Evolutionary conservation across 345 rosid genomes (phyloP).

Genomic region (Garcia nutans): DNA sequence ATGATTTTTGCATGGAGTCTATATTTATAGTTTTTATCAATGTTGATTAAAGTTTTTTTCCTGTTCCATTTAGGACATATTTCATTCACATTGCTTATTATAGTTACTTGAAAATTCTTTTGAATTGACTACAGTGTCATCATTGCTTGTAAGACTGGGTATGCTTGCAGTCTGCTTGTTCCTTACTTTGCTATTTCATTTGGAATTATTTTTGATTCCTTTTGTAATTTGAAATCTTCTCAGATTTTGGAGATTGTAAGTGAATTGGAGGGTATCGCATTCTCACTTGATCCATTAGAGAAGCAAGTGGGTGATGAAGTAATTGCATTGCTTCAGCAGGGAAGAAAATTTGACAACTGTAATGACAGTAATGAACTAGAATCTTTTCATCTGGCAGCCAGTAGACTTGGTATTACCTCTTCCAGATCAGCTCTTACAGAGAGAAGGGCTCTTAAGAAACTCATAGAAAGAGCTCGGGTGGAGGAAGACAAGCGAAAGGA

Average conservation of each 20-base stretch:
- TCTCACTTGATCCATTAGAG: slow-evolving; percentile 70
- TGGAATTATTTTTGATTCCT: slow-evolving; percentile 8
- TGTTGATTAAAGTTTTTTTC: background rate
- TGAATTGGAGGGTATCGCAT: slow-evolving; percentile 64
- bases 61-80: background rate
- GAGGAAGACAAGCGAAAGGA: slow-evolving; percentile 99
- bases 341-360: slow-evolving; percentile 63
- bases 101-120: background rate
- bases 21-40: background rate
- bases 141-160: background rate
- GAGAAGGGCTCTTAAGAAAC: slow-evolving; percentile 90
- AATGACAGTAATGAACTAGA: slow-evolving; percentile 75
- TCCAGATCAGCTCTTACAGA: slow-evolving; percentile 87
- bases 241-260: slow-evolving; percentile 81
- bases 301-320: slow-evolving; percentile 94
- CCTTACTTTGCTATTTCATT: background rate
- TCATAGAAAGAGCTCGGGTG: slow-evolving; percentile 79
- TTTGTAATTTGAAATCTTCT: slow-evolving; percentile 17
- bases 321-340: slow-evolving; percentile 84
- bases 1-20: background rate
- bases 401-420: slow-evolving; percentile 73
- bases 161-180: background rate
- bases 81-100: background rate
- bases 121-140: background rate
- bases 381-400: slow-evolving; percentile 81